Conservation (phyloP, 1,284 basidiomycete genomes). For the Cutaneotrichosporon daszewskae region DNA sequence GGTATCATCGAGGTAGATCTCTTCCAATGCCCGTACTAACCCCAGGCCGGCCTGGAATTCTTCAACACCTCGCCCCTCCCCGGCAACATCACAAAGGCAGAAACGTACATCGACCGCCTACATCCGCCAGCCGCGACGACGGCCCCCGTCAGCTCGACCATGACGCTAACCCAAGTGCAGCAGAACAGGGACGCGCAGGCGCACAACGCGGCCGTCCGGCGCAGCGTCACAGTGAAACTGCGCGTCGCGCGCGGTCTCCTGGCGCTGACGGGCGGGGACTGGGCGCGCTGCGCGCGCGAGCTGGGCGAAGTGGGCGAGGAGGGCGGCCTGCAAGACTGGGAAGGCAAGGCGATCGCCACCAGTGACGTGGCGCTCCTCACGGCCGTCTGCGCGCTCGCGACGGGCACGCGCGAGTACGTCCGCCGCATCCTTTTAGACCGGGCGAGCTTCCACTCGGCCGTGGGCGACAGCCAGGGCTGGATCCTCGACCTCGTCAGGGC, state of each 20-base stretch:
- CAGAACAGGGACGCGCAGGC: slow-evolving; percentile 25
- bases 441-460: slow-evolving; percentile 25
- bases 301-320: slow-evolving; percentile 30
- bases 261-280: slow-evolving; percentile 22
- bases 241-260: slow-evolving; percentile 31
- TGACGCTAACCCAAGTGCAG: slow-evolving; percentile 33
- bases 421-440: slow-evolving; percentile 29
- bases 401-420: slow-evolving; percentile 24
- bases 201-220: slow-evolving; percentile 17
- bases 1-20: slow-evolving; percentile 22
- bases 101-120: slow-evolving; percentile 33
- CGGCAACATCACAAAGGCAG: slow-evolving; percentile 37
- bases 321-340: slow-evolving; percentile 38
- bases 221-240: slow-evolving; percentile 25
- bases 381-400: slow-evolving; percentile 31
- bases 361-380: slow-evolving; percentile 32
- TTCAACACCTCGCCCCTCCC: slow-evolving; percentile 27
- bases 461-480: slow-evolving; percentile 35
- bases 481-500: slow-evolving; percentile 33
- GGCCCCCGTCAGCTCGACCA: slow-evolving; percentile 16
- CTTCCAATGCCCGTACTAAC: background rate
- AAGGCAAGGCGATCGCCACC: slow-evolving; percentile 35
- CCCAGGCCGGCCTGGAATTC: slow-evolving; percentile 32
- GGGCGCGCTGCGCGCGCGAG: slow-evolving; percentile 25
- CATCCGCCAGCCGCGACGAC: slow-evolving; percentile 19